Base-by-base conservation (phyloP, 2,329 filamentous ascomycete genomes). In the Tolypocladium album region DNA sequence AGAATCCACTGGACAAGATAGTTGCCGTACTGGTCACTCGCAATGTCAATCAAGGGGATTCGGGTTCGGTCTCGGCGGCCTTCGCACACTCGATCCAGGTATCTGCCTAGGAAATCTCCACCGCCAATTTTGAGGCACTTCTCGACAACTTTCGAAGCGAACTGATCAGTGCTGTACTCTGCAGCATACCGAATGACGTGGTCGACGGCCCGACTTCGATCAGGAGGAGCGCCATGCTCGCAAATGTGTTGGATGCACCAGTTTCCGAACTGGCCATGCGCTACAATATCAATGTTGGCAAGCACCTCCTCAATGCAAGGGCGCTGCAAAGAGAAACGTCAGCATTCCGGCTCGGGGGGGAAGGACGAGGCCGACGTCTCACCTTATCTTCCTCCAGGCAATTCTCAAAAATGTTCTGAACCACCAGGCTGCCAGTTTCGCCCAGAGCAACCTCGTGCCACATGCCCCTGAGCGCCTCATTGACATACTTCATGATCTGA, bases 191-290 rank as follows among this genome's bases (percentile, higher is more conserved):
- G 88, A 66, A 99, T 88, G 69, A 99, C 93, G 73, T 97, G 93
- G 67, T 99, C 93, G 69, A 97, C 88, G 53, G 95, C 94, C 66
- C 92, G 88, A 75, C 88, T 93, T 68, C 93, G 92, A 74, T 99
- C 95, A 47, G 88, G 87, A 39, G 92, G 89, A 60, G 88, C 88
- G 57, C 95, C 93, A 71, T 99, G 94, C 74, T 99, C 94, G 75
- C 94, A 99, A 68, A 99, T 92, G 75, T 99, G 94, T 76, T 99
- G 94, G 69, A 99, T 97, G 78, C 94, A 99, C 94, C 94, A 99
- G 73, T 99, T 99, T 60, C 94, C 94, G 71, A 99, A 99, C 72
- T 99, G 94, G 34, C 94, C 94, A 72, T 97, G 93, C 61, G 94
- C 90, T 69, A 99, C 92, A 63, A 96, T 89, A 75, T 99, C 92